phyloP scores from a whole-genome alignment of 1,284 basidiomycete genomes.

The Grifola frondosa region DNA sequence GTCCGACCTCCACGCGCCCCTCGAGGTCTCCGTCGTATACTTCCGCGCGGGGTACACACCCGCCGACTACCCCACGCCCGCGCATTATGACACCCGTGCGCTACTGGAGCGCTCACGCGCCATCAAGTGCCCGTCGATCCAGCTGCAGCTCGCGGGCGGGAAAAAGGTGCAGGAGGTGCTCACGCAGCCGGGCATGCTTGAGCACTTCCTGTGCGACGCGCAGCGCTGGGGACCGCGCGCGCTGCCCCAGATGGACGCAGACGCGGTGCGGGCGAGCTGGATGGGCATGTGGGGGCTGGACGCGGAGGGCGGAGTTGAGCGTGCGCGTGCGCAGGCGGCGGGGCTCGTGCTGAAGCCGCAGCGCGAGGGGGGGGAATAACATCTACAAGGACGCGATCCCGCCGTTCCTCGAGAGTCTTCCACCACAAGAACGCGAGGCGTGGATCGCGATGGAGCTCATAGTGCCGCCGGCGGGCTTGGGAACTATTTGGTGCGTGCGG shows the following conservation, averaged over 20 bases:
- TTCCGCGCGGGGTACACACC: constrained; percentile 74
- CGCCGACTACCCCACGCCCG: constrained; percentile 67
- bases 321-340: constrained; percentile 57
- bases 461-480: constrained; percentile 64
- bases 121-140: constrained; percentile 92
- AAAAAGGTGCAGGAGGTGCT: constrained; percentile 97
- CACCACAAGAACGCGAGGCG: constrained; percentile 58
- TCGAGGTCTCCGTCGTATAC: constrained; percentile 34
- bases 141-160: constrained; percentile 90
- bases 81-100: constrained; percentile 71
- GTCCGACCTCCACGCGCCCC: constrained; percentile 33
- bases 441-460: constrained; percentile 98
- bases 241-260: constrained; percentile 41
- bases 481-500: constrained; percentile 75
- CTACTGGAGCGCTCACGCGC: constrained; percentile 78
- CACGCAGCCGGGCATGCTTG: constrained; percentile 71
- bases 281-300: constrained; percentile 40
- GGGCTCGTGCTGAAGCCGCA: constrained; percentile 92
- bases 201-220: constrained; percentile 60
- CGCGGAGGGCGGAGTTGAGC: constrained; percentile 76
- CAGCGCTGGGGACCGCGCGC: constrained; percentile 36
- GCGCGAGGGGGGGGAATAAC: constrained; percentile 95
- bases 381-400: constrained; percentile 88
- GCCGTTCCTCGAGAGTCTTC: constrained; percentile 65
- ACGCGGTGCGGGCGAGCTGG: constrained; percentile 44